Base-by-base conservation (phyloP, 495 filamentous ascomycete genomes). In the Podospora bellae-mahoneyi region DNA sequence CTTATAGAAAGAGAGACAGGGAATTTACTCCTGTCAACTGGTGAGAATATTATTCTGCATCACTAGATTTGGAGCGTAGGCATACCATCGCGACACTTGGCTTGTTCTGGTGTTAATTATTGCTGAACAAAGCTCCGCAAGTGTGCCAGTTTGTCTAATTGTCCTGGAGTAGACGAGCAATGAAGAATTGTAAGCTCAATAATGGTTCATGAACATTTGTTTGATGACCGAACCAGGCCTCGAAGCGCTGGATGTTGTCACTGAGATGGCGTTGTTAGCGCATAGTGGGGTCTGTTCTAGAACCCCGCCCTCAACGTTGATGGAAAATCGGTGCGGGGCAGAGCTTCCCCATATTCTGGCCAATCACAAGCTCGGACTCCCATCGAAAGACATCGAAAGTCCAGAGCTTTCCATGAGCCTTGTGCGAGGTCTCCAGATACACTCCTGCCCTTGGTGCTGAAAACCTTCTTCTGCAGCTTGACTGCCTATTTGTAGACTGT, bases 371-470 rank as follows among this genome's bases (percentile, higher is more conserved):
- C 64, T 64, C 63, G 30, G 68, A 71, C 26, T 13, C 54, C 32
- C 72, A 75, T 76, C 74, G 74, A 76, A 76, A 71, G 74, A 28
- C 74, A 75, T 76, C 73, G 74, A 76, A 76, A 61, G 66, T 74
- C 74, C 62, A 74, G 74, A 76, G 72, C 74, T 72, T 76, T 75
- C 74, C 65, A 75, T 57, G 69, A 71, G 64, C 68, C 67, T 66
- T 54, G 64, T 27, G 61, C 23, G 32, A 30, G 32, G 66, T 48
- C 39, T 48, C 39, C 39, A 18, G 39, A 32, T 32, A 48, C 4
- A 48, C 26, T 15, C 20, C 57, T 55, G 64, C 44, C 9, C 16
- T 68, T 64, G 34, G 62, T 39, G 32, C 62, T 66, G 59, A 71
- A 66, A 71, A 69, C 69, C 68, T 64, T 62, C 64, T 16, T 58